A percentile compares a stretch with the other conserved stretches of the same genome.
Conservation (phyloP, 139 green algal genomes). For the Asterochloris sp. region DNA sequence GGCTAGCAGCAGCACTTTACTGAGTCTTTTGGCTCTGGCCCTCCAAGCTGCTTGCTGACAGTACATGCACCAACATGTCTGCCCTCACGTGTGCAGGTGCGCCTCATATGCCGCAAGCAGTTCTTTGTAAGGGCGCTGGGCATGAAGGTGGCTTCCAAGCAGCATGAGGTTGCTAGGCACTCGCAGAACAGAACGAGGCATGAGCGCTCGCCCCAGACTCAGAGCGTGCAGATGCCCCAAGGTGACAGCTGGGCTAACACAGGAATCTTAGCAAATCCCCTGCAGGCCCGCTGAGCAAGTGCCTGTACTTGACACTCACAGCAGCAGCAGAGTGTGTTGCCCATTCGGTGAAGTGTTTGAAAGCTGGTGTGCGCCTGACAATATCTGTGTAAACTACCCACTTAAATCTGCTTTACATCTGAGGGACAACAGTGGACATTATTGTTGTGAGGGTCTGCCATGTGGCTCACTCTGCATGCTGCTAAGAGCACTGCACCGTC, state of each 20-base stretch:
- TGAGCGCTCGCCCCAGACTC: background rate
- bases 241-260: conserved; percentile 31
- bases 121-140: conserved; percentile 67
- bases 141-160: conserved; percentile 57
- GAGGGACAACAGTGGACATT: too few species aligned
- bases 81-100: conserved; percentile 45
- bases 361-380: too few species aligned
- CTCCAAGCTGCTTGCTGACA: background rate
- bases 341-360: too few species aligned
- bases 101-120: conserved; percentile 60
- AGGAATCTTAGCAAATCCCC: conserved; percentile 26
- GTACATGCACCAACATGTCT: background rate
- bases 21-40: background rate
- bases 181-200: background rate
- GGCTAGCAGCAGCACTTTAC: background rate
- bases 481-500: too few species aligned
- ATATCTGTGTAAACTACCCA: too few species aligned
- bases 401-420: too few species aligned
- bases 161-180: conserved; percentile 21
- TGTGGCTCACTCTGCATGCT: too few species aligned
- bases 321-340: too few species aligned
- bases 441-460: too few species aligned
- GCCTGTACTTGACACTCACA: too few species aligned
- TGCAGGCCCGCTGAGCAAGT: background rate
- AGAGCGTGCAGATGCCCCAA: conserved; percentile 30